Percentiles rank a stretch among this genome's conserved stretches.
phyloP scores from a whole-genome alignment of 257 asterid species.

The Ligustrum vulgare region DNA sequence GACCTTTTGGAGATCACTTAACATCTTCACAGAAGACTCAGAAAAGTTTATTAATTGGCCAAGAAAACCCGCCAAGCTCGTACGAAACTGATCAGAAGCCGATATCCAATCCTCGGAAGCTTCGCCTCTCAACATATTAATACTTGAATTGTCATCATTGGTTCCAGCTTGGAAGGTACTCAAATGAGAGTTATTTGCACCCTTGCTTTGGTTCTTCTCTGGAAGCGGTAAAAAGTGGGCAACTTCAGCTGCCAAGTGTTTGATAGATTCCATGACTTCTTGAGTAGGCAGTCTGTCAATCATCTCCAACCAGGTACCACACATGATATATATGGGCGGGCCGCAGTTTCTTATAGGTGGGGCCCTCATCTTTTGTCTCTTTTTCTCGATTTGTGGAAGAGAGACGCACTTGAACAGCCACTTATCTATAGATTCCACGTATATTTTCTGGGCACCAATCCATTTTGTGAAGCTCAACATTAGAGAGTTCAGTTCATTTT shows the following conservation, averaged over 20 bases:
- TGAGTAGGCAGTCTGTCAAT: slow-evolving; percentile 53
- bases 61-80: slow-evolving; percentile 65
- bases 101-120: slow-evolving; percentile 44
- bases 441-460: slow-evolving; percentile 71
- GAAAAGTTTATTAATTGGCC: slow-evolving; percentile 68
- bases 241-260: slow-evolving; percentile 65
- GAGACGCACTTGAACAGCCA: slow-evolving; percentile 85
- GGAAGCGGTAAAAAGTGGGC: slow-evolving; percentile 74
- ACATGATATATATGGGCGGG: slow-evolving; percentile 89
- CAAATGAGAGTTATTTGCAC: slow-evolving; percentile 22
- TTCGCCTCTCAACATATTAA: slow-evolving; percentile 36
- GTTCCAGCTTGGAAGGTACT: slow-evolving; percentile 17
- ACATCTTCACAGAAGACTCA: slow-evolving; percentile 61
- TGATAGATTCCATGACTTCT: slow-evolving; percentile 65
- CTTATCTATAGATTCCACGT: slow-evolving; percentile 68
- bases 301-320: slow-evolving; percentile 77
- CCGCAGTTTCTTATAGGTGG: slow-evolving; percentile 61
- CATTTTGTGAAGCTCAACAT: slow-evolving; percentile 73
- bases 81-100: slow-evolving; percentile 59
- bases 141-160: slow-evolving; percentile 25
- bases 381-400: slow-evolving; percentile 52
- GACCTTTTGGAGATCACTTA: slow-evolving; percentile 51
- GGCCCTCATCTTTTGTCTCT: slow-evolving; percentile 48
- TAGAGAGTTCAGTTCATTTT: slow-evolving; percentile 50
- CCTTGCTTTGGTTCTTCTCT: slow-evolving; percentile 69